Evolutionary conservation across 768 basidiomycete species (phyloP), one percentile per base, ranked within the genome.

Genomic region (Tylopilus felleus): DNA sequence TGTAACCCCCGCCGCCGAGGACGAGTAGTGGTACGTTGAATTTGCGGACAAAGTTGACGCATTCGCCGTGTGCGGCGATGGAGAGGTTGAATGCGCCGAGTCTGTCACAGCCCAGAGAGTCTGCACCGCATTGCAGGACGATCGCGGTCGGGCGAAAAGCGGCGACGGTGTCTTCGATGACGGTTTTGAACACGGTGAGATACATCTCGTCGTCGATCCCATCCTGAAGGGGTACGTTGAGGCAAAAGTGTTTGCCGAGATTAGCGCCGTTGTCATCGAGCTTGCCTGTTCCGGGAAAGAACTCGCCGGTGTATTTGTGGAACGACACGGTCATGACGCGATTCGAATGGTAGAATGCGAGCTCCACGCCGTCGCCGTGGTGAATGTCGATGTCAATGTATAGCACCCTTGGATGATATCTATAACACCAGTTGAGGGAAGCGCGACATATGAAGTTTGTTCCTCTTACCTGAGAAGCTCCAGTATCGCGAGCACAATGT

Each of bases 371-470:
- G 64, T 99, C 96, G 8, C 96, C 96, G 62, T 99, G 96, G 70
- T 99, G 96, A 52, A 98, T 98, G 66, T 99, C 96, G 59, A 99
- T 99, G 74, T 99, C 96, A 62, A 99, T 93, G 69, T 99, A 99
- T 8, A 99, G 77, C 4, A 99, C 96, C 17, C 96, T 85, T 8
- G 96, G 88, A 61, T 94, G 90, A 65, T 90, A 86, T 67, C 96
- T 98, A 36, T 36, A 17, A 23, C 2, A n/a, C 23, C 13, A 2
- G 22, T 57, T 59, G n/a, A 57, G 49, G 13, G 1, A 8, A 3
- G 14, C 19, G 8, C 10, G 12, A 21, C 8, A 55, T 3, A 5
- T 0, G 35, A 8, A 17, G 16, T 36, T 8, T 22, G 36, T 35
- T 39, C 7, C 3, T 69, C 72, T 57, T 59, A 91, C 92, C 91